phyloP scores from a whole-genome alignment of 139 green algal species.

The Asterochloris erici region DNA sequence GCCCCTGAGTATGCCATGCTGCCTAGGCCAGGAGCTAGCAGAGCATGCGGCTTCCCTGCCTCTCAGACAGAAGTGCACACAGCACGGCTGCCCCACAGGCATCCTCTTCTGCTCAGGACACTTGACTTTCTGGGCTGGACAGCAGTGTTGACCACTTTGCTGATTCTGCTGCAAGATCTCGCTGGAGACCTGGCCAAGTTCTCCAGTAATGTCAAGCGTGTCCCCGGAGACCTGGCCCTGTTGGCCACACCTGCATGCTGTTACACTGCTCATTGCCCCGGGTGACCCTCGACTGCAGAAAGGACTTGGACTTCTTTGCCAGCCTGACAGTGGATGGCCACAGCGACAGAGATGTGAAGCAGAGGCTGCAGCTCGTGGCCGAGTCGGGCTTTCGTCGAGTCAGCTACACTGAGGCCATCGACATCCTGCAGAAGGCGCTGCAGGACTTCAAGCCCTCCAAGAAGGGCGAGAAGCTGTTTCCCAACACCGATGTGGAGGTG shows the following conservation, averaged over 20 bases:
- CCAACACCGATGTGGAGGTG: conserved; percentile 47
- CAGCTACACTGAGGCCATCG: conserved; percentile 94
- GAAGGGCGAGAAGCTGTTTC: conserved; percentile 73
- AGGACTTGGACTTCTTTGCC: conserved; percentile 80
- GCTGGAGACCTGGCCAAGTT: too few relatives aligned
- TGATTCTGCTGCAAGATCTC: too few relatives aligned
- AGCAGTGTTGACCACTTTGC: too few relatives aligned
- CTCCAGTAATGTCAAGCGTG: too few relatives aligned
- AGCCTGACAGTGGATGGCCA: conserved; percentile 47
- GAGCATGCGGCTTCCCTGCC: too few relatives aligned
- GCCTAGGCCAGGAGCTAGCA: background rate
- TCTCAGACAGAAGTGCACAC: too few relatives aligned
- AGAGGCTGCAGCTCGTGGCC: conserved; percentile 79
- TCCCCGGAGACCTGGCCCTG: too few relatives aligned
- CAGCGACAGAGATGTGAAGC: conserved; percentile 76
- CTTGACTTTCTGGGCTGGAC: too few relatives aligned
- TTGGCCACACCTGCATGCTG: too few relatives aligned
- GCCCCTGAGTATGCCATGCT: background rate
- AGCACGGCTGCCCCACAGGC: too few relatives aligned
- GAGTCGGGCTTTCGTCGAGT: conserved; percentile 79
- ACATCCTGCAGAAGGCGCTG: conserved; percentile 78
- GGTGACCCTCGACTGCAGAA: background rate
- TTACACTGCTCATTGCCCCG: too few relatives aligned
- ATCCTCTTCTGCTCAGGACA: too few relatives aligned
- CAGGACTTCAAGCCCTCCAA: conserved; percentile 29